Percentiles rank a stretch among this genome's conserved stretches.
Evolutionary conservation across 305 asterid species (phyloP).

Genomic region (Euphrasia arctica): DNA sequence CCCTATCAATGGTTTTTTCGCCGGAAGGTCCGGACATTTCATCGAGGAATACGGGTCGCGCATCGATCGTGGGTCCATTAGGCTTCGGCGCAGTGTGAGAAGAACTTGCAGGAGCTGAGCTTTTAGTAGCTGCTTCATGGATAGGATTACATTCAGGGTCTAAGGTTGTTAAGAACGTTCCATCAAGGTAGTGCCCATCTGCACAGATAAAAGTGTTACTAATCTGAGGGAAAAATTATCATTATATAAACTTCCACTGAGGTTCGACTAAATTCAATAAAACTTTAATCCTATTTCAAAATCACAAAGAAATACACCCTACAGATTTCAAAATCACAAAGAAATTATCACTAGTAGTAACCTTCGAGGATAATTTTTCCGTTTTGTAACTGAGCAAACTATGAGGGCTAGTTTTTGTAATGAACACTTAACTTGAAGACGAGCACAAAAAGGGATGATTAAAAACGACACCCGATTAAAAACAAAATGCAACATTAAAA

Average conservation of each 20-base stretch:
- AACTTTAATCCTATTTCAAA: neutral
- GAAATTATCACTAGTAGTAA: too few species aligned
- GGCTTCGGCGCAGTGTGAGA: slow-evolving; percentile 37
- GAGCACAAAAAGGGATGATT: neutral
- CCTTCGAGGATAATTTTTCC: too few species aligned
- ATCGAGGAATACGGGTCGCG: slow-evolving; percentile 51
- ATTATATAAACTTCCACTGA: neutral
- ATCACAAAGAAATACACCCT: too few species aligned
- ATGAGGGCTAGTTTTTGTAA: neutral
- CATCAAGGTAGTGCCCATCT: slow-evolving; percentile 58
- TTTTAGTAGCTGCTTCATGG: slow-evolving; percentile 39
- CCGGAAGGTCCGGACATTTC: slow-evolving; percentile 51
- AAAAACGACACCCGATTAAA: neutral
- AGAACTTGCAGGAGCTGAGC: slow-evolving; percentile 30
- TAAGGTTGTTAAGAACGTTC: slow-evolving; percentile 24
- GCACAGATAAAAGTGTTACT: slow-evolving; percentile 20
- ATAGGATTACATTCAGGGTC: slow-evolving; percentile 28
- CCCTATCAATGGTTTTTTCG: slow-evolving; percentile 42
- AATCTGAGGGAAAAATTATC: neutral
- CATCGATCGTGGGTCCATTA: slow-evolving; percentile 33
- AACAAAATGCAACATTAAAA: too few species aligned
- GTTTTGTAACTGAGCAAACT: neutral
- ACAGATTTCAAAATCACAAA: too few species aligned
- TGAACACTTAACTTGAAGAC: neutral
- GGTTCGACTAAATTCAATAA: neutral